Evolutionary conservation across 2,329 filamentous ascomycete genomes (phyloP), one percentile per base, ranked within the genome.

Genomic region (Laburnicola sp.): DNA sequence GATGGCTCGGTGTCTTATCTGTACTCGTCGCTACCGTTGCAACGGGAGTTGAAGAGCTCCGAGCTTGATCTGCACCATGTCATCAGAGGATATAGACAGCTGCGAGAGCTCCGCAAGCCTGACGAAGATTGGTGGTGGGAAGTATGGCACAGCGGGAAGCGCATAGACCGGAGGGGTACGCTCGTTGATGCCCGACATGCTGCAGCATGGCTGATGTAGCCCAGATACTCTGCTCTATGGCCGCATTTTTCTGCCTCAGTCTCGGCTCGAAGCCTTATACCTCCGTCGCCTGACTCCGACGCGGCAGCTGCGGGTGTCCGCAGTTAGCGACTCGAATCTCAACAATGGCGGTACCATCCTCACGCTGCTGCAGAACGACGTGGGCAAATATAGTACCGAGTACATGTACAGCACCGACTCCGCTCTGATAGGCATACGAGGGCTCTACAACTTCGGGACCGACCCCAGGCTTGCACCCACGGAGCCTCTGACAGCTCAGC

Each of bases 1-100:
- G 93, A 97, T 76, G 94, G 94, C 70, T 96, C 91, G n/a, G 83
- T 99, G 50, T 96, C 92, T 10, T 99, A 97, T 75, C 84, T 99
- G 47, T 97, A 96, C 78, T 95, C 91, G 42, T 96, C 91, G 2
- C 80, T 94, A 6, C 86, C 91, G 9, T 81, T 97, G 50, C 76
- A 80, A 34, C 79, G 86, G 21, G 75, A 76, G 57, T 91, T 80
- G 73, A 83, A 85, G 73, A 96, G 90, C 62, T 85, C 86, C 41
- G 78, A 82, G 22, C 86, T 97, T 32, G 85, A 91, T 10, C 78
- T 99, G 7, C 86, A 86, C 28, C 82, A 86, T 59, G 82, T 97
- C 22, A 83, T 96, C 43, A 84, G 85, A 49, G 91, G 93, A 1
- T 97, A 97, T 71, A 84, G 87, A 50, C 88, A 91, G 60, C 79